These are phyloP conservation scores for Coriaria nepalensis DNA, from an alignment of 306 rosid genomes.

Conservation along the genomic window DNA sequence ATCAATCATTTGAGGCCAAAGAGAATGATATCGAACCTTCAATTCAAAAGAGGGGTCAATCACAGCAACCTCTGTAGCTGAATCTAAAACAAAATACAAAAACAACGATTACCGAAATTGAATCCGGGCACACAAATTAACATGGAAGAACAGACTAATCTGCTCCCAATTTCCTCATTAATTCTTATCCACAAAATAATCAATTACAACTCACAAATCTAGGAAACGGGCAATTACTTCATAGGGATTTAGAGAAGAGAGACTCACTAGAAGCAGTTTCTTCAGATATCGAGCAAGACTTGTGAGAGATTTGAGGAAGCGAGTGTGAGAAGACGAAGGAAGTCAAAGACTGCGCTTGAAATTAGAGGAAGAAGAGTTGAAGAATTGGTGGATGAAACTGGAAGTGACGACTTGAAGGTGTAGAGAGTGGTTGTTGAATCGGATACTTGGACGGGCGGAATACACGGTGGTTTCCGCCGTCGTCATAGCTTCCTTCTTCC, in stretches of 20 bases:
- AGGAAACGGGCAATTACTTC: background rate
- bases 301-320: conserved; percentile 6
- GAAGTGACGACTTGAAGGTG: background rate
- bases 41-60: conserved; percentile 31
- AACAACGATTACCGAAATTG: conserved; percentile 4
- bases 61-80: conserved; percentile 26
- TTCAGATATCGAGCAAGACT: conserved; percentile 20
- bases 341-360: background rate
- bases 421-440: background rate
- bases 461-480: background rate
- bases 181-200: background rate
- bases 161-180: no score
- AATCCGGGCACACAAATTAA: background rate
- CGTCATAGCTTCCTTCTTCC: no score
- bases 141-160: background rate
- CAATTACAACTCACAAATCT: background rate
- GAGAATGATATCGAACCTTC: conserved; percentile 43
- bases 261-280: conserved; percentile 23
- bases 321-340: conserved; percentile 1
- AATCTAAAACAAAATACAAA: conserved; percentile 14
- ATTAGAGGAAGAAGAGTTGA: background rate
- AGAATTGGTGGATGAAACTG: background rate
- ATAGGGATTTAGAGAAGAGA: background rate
- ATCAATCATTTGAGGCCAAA: conserved; percentile 1
- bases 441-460: background rate